Conservation (phyloP, 345 rosid genomes). For the Citrus mangshanensis region DNA sequence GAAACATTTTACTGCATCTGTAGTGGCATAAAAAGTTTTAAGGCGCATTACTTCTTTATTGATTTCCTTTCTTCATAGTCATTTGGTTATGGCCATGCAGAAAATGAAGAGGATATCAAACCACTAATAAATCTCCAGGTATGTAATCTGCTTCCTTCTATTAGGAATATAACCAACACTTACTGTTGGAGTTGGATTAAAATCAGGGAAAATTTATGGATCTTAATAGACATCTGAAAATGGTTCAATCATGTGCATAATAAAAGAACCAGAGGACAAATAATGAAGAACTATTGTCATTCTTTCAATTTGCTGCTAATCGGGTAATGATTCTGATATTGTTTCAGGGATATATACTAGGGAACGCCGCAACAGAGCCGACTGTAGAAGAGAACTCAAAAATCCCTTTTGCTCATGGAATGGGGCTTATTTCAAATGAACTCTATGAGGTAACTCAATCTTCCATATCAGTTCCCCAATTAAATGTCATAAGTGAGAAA, state of each 20-base stretch:
- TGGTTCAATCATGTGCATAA: background rate
- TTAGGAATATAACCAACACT: background rate
- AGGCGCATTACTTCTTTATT: background rate
- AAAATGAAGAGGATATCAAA: slow-evolving; percentile 45
- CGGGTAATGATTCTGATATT: too few relatives aligned
- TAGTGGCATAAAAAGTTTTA: background rate
- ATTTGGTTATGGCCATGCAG: slow-evolving; percentile 32
- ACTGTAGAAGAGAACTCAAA: slow-evolving; percentile 26
- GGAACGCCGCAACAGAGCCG: slow-evolving; percentile 40
- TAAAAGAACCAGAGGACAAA: background rate
- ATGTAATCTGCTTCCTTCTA: background rate
- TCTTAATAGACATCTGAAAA: background rate
- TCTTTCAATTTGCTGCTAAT: too few relatives aligned
- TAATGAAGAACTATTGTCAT: background rate
- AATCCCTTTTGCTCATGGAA: slow-evolving; percentile 60
- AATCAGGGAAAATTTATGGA: background rate
- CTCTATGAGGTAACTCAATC: slow-evolving; percentile 47
- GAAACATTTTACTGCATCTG: background rate
- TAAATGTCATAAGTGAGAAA: background rate
- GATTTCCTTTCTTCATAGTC: background rate
- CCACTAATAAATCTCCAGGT: slow-evolving; percentile 69
- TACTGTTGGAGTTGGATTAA: background rate
- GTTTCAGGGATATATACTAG: slow-evolving; percentile 63
- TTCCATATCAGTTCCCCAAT: background rate
- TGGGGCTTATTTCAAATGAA: slow-evolving; percentile 69